Evolutionary conservation across 2,329 filamentous ascomycete genomes (phyloP), one percentile per base, ranked within the genome.

Genomic region (Chrysoporthe austroafricana): DNA sequence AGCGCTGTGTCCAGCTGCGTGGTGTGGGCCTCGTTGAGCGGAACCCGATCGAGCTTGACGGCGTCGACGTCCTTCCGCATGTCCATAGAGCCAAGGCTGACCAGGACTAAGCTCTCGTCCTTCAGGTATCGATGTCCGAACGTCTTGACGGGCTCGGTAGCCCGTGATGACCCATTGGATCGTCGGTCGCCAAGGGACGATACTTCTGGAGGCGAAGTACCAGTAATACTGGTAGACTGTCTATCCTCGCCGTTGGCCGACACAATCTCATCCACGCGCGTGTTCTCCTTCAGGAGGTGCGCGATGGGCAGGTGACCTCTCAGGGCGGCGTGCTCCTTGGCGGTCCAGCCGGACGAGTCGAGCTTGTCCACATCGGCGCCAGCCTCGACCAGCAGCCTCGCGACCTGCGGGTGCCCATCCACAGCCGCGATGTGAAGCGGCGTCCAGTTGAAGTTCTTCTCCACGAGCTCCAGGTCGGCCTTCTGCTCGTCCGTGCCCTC

Each of bases 81-180:
- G 76, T 99, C 96, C 92, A 97, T 97, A 0, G 93, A 95, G 0
- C 96, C 96, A 9, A 99, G 82, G 74, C 93, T 97, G 73, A 99
- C 94, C 61, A 98, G 84, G 4, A 99, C 88, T 83, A 99, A 90
- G 70, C 92, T 92, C 74, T 97, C 90, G 63, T 96, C 88, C 21
- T 89, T 96, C 62, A 99, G 85, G 79, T 98, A 99, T 64, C 95
- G 89, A 82, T 99, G 96, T 66, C 96, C 96, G 78, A 98, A 99
- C 1, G 93, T 92, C 79, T 98, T 98, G 71, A 98, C 87, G 5
- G 94, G 91, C 71, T 97, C 93, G 2, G 89, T 82, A 7, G 85
- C 80, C 62, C 88, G 84, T 6, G 83, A 78, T 26, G 77, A 73
- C 64, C 82, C 76, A 73, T 85, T 81, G 61, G 88, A 90, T 44